Base-by-base conservation (phyloP, 2,329 filamentous ascomycete species). In the Diaporthe sp. region DNA sequence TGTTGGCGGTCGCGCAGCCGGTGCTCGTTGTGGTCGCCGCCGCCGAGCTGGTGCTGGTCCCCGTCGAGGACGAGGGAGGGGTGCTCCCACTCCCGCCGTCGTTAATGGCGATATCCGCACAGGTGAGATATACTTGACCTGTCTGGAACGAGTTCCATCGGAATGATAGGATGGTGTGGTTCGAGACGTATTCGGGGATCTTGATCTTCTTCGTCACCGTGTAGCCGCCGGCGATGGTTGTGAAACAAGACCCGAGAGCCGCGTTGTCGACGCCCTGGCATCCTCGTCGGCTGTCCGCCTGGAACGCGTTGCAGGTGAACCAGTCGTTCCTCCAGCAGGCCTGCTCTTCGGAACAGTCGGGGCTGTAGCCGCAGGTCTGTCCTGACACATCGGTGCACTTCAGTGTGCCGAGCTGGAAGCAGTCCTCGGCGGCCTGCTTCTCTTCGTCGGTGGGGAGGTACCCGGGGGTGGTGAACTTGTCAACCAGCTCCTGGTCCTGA, bases 111-210 rank as follows among this genome's bases (percentile, higher is more conserved):
- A 90, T 89, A 78, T 90, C 88, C 2, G 89, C 88, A 77, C 88
- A 90, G 5, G 84, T 86, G 4, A 90, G 83, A 78, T 90, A 90
- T 10, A 90, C 84, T 81, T 90, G 89, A 0, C 84, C 83, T 0
- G 88, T 90, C 81, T 90, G 88, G 80, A 86, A 90, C 0, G 87
- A 86, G 81, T 90, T 90, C 89, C 88, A 90, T 74, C 87, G 86
- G 80, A 88, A 87, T 0, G 86, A 87, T 0, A 90, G 82, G 31
- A 90, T 81, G 0, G 88, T 90, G 78, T 90, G 88, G 70, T 86
- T 83, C 0, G 87, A 87, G 3, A 81, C 78, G 77, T 86, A 88
- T 53, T 88, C 82, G 1, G 88, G 88, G 39, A 90, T 84, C 80
- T 85, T 85, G 79, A 90, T 85, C 82, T 86, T 86, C 82, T 88